These are phyloP conservation scores for Aspergillus cavernicola DNA, from an alignment of 495 filamentous ascomycete genomes.

Conservation along the genomic window DNA sequence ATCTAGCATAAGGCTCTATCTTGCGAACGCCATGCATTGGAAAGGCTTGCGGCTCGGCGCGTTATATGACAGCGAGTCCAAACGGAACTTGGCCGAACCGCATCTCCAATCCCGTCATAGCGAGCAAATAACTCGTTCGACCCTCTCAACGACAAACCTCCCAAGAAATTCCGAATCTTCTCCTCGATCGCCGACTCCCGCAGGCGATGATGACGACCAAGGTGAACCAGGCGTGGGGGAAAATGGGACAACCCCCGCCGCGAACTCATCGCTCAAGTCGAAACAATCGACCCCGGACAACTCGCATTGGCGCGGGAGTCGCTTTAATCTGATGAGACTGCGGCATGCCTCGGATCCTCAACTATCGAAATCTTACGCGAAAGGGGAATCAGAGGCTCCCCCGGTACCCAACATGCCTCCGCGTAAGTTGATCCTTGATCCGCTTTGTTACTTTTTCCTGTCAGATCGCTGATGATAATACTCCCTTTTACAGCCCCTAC, in stretches of 20 bases:
- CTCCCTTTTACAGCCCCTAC: slow-evolving; percentile 58
- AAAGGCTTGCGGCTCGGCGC: slow-evolving; percentile 41
- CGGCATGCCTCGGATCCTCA: slow-evolving; percentile 94
- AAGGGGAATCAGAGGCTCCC: slow-evolving; percentile 59
- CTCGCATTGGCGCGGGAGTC: slow-evolving; percentile 41
- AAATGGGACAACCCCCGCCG: slow-evolving; percentile 14
- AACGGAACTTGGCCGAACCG: slow-evolving; percentile 35
- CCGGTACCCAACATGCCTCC: slow-evolving; percentile 71
- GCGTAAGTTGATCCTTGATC: slow-evolving; percentile 48
- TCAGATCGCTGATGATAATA: not conserved
- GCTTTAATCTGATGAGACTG: slow-evolving; percentile 87
- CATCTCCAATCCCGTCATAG: slow-evolving; percentile 35
- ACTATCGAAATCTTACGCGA: slow-evolving; percentile 75
- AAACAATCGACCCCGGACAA: slow-evolving; percentile 24
- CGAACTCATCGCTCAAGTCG: slow-evolving; percentile 15
- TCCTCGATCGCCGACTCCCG: slow-evolving; percentile 25
- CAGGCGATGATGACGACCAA: slow-evolving; percentile 19
- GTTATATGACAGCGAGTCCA: slow-evolving; percentile 35
- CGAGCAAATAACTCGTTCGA: slow-evolving; percentile 41
- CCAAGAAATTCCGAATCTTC: slow-evolving; percentile 39
- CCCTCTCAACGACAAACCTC: slow-evolving; percentile 27
- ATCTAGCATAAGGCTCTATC: slow-evolving; percentile 10
- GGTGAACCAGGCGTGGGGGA: slow-evolving; percentile 6
- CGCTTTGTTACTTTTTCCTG: not conserved
- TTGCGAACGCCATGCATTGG: slow-evolving; percentile 43